A percentile compares a stretch with the other conserved stretches of the same genome.
phyloP scores from a whole-genome alignment of 129 eudicot species.

The Flaveria brownii region DNA sequence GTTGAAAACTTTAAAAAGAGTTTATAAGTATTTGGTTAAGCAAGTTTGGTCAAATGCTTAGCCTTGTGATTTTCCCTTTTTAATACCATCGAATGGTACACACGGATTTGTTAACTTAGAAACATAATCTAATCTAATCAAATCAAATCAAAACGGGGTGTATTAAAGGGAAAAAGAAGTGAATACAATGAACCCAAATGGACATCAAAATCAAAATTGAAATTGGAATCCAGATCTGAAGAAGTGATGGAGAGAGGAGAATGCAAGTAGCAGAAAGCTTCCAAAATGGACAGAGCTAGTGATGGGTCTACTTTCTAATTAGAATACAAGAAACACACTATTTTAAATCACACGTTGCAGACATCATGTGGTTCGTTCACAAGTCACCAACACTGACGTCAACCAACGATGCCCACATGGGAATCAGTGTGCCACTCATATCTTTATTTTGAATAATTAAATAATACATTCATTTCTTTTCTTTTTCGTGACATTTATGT shows the following conservation, averaged over 20 bases:
- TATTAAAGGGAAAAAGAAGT: background rate
- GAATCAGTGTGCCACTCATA: constrained; percentile 35
- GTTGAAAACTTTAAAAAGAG: too few species aligned
- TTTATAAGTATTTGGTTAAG: background rate
- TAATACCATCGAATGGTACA: background rate
- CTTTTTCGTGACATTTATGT: background rate
- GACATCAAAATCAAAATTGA: background rate
- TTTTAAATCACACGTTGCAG: constrained; percentile 26
- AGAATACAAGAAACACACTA: background rate
- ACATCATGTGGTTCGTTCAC: constrained; percentile 56
- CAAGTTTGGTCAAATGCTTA: background rate
- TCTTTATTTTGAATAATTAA: background rate
- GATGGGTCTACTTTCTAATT: constrained; percentile 33
- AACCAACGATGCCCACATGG: constrained; percentile 68
- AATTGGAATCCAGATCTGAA: constrained; percentile 9
- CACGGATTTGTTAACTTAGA: background rate
- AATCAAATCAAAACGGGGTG: background rate
- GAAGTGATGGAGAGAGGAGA: constrained; percentile 39
- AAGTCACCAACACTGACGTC: constrained; percentile 60
- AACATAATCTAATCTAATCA: background rate
- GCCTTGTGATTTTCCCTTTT: too few species aligned
- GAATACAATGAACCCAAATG: constrained; percentile 3
- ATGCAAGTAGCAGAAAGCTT: constrained; percentile 43
- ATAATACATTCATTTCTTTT: background rate
- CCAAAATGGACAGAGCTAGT: constrained; percentile 38